A percentile compares a stretch with the other conserved stretches of the same genome.
phyloP scores from a whole-genome alignment of 495 filamentous ascomycete species.

The Penicillium steckii region DNA sequence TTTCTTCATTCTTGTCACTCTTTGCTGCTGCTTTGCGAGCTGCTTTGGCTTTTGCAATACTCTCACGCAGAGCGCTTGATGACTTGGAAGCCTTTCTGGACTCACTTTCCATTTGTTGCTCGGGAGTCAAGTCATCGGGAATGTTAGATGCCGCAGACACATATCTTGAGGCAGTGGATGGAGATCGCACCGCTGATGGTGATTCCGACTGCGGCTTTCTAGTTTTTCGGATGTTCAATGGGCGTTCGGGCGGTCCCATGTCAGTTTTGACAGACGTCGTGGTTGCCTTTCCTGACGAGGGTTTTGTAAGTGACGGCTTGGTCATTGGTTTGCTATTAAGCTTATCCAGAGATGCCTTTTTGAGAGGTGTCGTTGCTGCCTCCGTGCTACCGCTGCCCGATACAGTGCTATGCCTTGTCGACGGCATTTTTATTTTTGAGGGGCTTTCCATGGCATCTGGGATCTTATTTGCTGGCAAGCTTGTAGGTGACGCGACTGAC shows the following conservation, averaged over 20 bases:
- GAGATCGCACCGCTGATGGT: slow-evolving; percentile 25
- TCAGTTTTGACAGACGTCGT: slow-evolving; percentile 49
- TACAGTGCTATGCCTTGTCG: slow-evolving; percentile 22
- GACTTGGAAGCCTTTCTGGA: slow-evolving; percentile 58
- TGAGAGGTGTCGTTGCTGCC: slow-evolving; percentile 7
- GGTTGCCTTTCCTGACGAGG: slow-evolving; percentile 54
- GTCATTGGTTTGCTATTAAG: slow-evolving; percentile 47
- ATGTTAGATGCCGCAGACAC: slow-evolving; percentile 32
- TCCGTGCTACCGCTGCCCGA: slow-evolving; percentile 5
- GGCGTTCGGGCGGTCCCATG: slow-evolving; percentile 44
- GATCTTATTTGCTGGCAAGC: slow-evolving; percentile 8
- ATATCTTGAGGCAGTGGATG: slow-evolving; percentile 33
- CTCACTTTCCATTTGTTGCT: slow-evolving; percentile 33
- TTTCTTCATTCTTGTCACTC: slow-evolving; percentile 23
- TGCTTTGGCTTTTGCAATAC: slow-evolving; percentile 91
- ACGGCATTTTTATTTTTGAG: slow-evolving; percentile 25
- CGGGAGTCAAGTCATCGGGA: slow-evolving; percentile 29
- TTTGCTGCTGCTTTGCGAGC: slow-evolving; percentile 63
- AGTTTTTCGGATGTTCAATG: slow-evolving; percentile 50
- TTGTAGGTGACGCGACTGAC: slow-evolving; percentile 18
- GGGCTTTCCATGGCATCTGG: slow-evolving; percentile 24
- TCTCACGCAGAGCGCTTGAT: slow-evolving; percentile 79
- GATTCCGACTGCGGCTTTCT: slow-evolving; percentile 31
- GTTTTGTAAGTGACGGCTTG: slow-evolving; percentile 51
- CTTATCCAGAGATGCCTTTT: slow-evolving; percentile 13